phyloP scores from a whole-genome alignment of 805 yeast species.

The Candida patagonica region DNA sequence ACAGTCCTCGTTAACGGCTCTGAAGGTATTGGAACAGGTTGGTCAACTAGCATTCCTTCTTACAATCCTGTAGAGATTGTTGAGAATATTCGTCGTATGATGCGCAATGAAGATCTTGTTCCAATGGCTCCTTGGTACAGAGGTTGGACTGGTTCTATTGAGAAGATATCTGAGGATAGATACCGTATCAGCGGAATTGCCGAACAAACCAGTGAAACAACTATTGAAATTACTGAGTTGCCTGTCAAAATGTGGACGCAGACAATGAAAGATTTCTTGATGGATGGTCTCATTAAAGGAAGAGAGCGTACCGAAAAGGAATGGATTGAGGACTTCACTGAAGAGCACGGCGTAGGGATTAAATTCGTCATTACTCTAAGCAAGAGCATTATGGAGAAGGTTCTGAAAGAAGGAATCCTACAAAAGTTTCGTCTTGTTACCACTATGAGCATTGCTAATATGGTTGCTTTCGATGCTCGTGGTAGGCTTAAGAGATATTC shows the following conservation, averaged over 20 bases:
- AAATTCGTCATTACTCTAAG: conserved; percentile 65
- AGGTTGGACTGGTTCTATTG: conserved; percentile 88
- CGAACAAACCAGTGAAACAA: conserved; percentile 68
- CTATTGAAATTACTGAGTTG: conserved; percentile 82
- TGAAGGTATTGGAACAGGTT: conserved; percentile 98
- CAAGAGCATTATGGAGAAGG: conserved; percentile 75
- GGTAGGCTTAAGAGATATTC: conserved; percentile 83
- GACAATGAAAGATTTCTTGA: conserved; percentile 74
- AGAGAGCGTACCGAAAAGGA: conserved; percentile 47
- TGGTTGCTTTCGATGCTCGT: conserved; percentile 91
- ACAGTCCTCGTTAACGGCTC: conserved; percentile 92
- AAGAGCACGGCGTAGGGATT: conserved; percentile 79
- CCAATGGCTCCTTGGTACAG: conserved; percentile 89
- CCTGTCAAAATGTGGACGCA: conserved; percentile 93
- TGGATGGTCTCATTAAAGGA: conserved; percentile 48
- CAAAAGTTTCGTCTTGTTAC: conserved; percentile 75
- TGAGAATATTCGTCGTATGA: conserved; percentile 57
- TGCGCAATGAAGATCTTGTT: conserved; percentile 60
- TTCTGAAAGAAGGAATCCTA: conserved; percentile 64
- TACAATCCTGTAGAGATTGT: conserved; percentile 83
- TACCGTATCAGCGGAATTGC: conserved; percentile 73
- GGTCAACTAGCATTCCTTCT: conserved; percentile 91
- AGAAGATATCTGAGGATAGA: conserved; percentile 48
- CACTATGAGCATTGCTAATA: conserved; percentile 63
- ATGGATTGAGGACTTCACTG: conserved; percentile 93